Evolutionary conservation across 1,139 yeast species (phyloP), one percentile per base, ranked within the genome.

Genomic region (Yamadazyma friedrichii): DNA sequence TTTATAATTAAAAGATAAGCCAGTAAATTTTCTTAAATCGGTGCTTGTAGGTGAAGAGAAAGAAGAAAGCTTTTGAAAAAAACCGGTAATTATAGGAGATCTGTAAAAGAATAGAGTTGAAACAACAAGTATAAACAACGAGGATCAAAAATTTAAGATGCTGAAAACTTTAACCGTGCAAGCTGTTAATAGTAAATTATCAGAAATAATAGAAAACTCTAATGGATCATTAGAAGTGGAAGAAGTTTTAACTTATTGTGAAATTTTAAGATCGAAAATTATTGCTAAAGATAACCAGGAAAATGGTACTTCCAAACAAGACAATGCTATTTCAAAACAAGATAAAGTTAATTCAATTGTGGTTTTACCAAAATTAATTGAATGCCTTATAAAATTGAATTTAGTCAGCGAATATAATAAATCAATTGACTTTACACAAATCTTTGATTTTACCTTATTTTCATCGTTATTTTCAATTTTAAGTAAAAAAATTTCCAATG

Each of bases 301-400:
- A 3, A 31, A 24, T 22, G 27, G 28, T 2, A 15, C 15, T 13
- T 34, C 36, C 9, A 36, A 36, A 24, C 39, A 36, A 24, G 39
- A 36, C 20, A 30, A 13, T 15, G 39, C 34, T 12, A 36, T 22
- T 24, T 36, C 39, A 9, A 74, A 75, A 47, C 74, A 74, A 49
- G 81, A 76, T 46, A 74, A 73, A 50, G 76, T 76, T 42, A 77
- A 77, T 53, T 67, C 74, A 15, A 76, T 78, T 9, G 78, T 77
- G 11, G 78, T 77, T 6, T 60, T 78, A 42, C 79, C 82, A 27
- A 78, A 76, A 50, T 62, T 74, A 28, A 61, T 77, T 40, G 82
- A 78, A 42, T 68, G 71, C 46, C 56, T 70, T 17, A 56, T 63
- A 24, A 64, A 69, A 8, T 62, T 66, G 26, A 71, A 72, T 11